phyloP scores from a whole-genome alignment of 768 basidiomycete genomes.

The Holtermannia corniformis region DNA sequence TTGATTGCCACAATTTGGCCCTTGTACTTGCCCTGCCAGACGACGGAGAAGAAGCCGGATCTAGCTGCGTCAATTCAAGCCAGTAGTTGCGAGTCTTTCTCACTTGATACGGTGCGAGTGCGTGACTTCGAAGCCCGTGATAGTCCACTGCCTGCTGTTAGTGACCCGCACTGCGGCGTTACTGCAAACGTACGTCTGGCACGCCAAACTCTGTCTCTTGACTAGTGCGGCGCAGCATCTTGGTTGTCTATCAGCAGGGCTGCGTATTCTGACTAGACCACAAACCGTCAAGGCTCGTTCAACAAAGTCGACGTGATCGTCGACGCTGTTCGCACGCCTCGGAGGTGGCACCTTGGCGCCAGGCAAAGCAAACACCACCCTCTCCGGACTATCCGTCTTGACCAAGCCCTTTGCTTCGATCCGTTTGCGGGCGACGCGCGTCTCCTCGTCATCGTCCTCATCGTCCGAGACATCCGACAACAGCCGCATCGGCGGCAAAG shows the following conservation, averaged over 20 bases:
- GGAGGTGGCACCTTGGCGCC: not conserved
- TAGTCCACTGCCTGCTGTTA: conserved; percentile 31
- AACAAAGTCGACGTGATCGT: not conserved
- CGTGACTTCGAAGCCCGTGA: conserved; percentile 60
- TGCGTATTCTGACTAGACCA: no score
- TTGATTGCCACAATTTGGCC: conserved; percentile 45
- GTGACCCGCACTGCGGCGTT: conserved; percentile 47
- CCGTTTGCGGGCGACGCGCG: not conserved
- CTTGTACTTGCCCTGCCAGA: conserved; percentile 68
- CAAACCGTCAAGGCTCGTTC: not conserved
- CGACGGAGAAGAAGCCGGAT: conserved; percentile 64
- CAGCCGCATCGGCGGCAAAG: not conserved
- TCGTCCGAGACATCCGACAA: not conserved
- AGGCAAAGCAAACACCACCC: not conserved
- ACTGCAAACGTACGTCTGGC: conserved; percentile 19
- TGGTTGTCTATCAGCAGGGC: no score
- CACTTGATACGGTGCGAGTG: conserved; percentile 54
- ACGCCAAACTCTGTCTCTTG: conserved; percentile 12
- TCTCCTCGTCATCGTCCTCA: not conserved
- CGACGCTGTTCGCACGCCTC: not conserved
- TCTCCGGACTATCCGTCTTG: not conserved
- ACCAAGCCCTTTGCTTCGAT: not conserved
- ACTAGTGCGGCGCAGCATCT: conserved; percentile 20
- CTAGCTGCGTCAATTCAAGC: conserved; percentile 23
- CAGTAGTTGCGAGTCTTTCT: conserved; percentile 4